Base-by-base conservation (phyloP, 2,329 filamentous ascomycete species). In the Sclerotinia trifoliorum region DNA sequence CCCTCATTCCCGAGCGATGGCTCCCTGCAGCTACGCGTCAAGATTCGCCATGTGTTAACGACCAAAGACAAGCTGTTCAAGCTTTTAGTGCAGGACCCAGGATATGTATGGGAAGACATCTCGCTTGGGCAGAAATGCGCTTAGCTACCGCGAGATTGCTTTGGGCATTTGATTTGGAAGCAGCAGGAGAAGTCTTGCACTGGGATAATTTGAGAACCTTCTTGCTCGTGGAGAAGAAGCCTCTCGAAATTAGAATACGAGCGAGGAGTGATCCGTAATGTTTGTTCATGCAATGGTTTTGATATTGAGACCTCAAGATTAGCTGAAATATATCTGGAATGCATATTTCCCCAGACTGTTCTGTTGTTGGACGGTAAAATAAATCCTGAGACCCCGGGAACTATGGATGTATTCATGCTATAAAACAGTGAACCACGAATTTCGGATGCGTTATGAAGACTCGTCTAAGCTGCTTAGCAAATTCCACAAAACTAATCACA, bases 251-350 rank as follows among this genome's bases (percentile, higher is more conserved):
- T 1, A 29, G 62, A 55, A 21, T 55, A 2, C n/a, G 35, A 26
- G 7, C 21, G 5, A 55, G 24, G 32, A 24, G 0, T 54, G 44
- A 35, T 62, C 2, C 6, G 24, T 58, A 13, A 15, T 49, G 46
- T 49, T 21, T 49, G 5, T n/a, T n/a, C 88, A 21, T 46, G 19
- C 35, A 39, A 39, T 13, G 7, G 2, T 39, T 39, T 39, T 13
- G 35, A 13, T 39, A 39, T 13, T 13, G 35, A 39, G 35, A 39
- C 35, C 35, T 39, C 35, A 13, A 39, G 11, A 39, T 39, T 39
- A 39, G 35, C 35, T 39, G 35, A 39, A 13, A 13, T 39, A 13
- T 2, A 39, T 39, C 10, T 39, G 11, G 35, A 3, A 39, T 39
- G 35, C 13, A 39, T 13, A 39, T 13, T 13, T 39, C 35, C 13